Evolutionary conservation across 768 basidiomycete species (phyloP).

Genomic region (Kwoniella newhampshirensis): DNA sequence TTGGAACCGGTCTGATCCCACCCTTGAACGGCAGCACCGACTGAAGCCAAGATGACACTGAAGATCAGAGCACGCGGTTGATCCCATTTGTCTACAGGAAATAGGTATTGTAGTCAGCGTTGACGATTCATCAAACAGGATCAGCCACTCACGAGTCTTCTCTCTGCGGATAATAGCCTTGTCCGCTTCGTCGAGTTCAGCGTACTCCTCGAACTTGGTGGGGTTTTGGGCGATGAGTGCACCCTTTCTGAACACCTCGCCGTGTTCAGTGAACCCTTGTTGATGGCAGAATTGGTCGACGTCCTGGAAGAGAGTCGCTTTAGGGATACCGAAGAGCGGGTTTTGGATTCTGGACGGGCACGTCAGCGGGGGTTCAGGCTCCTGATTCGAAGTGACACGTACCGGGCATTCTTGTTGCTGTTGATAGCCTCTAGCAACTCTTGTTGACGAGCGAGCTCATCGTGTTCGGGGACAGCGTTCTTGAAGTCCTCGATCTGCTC

Average conservation of each 20-base stretch:
- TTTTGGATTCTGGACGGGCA: background rate
- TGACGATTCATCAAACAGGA: background rate
- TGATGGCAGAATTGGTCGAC: conserved; percentile 13
- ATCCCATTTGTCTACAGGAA: conserved; percentile 2
- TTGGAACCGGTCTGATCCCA: conserved; percentile 20
- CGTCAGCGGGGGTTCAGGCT: too few species aligned
- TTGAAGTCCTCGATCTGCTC: too few species aligned
- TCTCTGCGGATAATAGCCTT: conserved; percentile 25
- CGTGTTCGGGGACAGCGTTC: too few species aligned
- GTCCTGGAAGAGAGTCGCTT: conserved; percentile 5
- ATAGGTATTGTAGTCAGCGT: background rate
- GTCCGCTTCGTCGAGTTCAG: conserved; percentile 35
- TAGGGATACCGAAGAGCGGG: conserved; percentile 9
- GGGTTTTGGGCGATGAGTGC: conserved; percentile 40
- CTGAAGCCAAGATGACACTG: conserved; percentile 6
- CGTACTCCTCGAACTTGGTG: conserved; percentile 21
- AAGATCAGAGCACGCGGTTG: conserved; percentile 14
- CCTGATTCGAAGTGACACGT: too few species aligned
- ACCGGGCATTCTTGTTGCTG: too few species aligned
- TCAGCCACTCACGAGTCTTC: conserved; percentile 10
- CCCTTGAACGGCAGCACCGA: conserved; percentile 14
- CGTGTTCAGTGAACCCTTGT: background rate
- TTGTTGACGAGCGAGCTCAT: too few species aligned
- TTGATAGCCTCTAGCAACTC: too few species aligned
- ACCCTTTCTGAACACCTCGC: conserved; percentile 24